phyloP scores from a whole-genome alignment of 129 eudicot genomes.

The Calendula officinalis region DNA sequence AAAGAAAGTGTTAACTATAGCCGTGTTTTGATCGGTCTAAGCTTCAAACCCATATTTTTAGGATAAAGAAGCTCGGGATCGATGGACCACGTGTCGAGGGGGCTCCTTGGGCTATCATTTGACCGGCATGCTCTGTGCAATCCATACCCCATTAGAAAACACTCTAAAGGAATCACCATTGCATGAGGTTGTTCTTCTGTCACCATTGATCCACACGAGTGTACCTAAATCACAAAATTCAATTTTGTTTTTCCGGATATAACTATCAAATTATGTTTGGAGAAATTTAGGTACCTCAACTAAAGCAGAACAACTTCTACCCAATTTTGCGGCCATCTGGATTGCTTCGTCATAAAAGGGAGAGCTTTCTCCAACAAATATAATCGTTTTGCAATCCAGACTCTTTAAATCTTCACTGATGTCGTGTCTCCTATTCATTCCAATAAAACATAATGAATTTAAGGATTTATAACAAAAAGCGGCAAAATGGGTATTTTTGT shows the following conservation, averaged over 20 bases:
- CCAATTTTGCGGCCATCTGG: constrained; percentile 73
- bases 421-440: constrained; percentile 74
- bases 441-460: constrained; percentile 11
- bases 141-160: constrained; percentile 80
- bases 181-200: constrained; percentile 96
- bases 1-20: constrained; percentile 32
- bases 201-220: constrained; percentile 91
- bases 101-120: constrained; percentile 82
- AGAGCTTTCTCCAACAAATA: constrained; percentile 79
- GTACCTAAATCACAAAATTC: too few species aligned
- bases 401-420: constrained; percentile 63
- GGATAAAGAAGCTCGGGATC: constrained; percentile 82
- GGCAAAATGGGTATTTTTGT: background rate
- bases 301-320: constrained; percentile 65
- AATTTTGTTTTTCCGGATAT: too few species aligned
- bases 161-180: constrained; percentile 79
- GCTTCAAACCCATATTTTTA: constrained; percentile 90
- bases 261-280: too few species aligned
- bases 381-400: constrained; percentile 73
- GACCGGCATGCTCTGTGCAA: constrained; percentile 54
- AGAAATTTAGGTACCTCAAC: constrained; percentile 64
- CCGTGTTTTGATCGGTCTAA: constrained; percentile 88
- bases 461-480: background rate
- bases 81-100: constrained; percentile 63
- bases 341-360: constrained; percentile 84